These are phyloP conservation scores for Astrephomene gubernaculifera DNA, from an alignment of 139 green algal genomes.

Conservation along the genomic window DNA sequence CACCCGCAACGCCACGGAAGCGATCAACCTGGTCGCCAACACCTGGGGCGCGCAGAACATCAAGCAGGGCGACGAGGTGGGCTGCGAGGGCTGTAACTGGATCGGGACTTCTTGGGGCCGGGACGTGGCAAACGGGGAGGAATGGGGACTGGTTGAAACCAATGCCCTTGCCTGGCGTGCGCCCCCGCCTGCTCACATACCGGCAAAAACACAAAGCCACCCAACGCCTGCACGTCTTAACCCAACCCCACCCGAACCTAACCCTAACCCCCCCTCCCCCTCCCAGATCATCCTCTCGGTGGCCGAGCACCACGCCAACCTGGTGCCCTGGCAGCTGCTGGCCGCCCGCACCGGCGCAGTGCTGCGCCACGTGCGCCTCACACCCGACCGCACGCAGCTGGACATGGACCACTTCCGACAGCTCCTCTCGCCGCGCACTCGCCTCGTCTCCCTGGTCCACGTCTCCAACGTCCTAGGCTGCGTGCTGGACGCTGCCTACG, in stretches of 20 bases:
- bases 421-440: slow-evolving; percentile 69
- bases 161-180: too few species aligned
- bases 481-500: slow-evolving; percentile 65
- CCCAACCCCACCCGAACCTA: too few species aligned
- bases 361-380: slow-evolving; percentile 79
- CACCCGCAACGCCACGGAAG: slow-evolving; percentile 96
- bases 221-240: too few species aligned
- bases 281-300: slow-evolving; percentile 91
- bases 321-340: slow-evolving; percentile 98
- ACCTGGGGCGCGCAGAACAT: slow-evolving; percentile 92
- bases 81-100: too few species aligned
- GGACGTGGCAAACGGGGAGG: too few species aligned
- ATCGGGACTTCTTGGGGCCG: too few species aligned
- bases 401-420: slow-evolving; percentile 70
- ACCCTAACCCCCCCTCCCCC: not conserved
- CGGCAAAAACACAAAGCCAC: too few species aligned
- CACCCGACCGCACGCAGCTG: slow-evolving; percentile 72
- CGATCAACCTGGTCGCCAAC: slow-evolving; percentile 98
- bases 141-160: too few species aligned
- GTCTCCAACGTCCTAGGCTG: slow-evolving; percentile 95
- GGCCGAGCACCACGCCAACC: slow-evolving; percentile 98
- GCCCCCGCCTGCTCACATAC: too few species aligned
- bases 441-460: slow-evolving; percentile 92
- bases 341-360: slow-evolving; percentile 84
- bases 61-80: slow-evolving; percentile 92